Conservation (phyloP, 257 asterid species). For the Marsdenia floribunda region DNA sequence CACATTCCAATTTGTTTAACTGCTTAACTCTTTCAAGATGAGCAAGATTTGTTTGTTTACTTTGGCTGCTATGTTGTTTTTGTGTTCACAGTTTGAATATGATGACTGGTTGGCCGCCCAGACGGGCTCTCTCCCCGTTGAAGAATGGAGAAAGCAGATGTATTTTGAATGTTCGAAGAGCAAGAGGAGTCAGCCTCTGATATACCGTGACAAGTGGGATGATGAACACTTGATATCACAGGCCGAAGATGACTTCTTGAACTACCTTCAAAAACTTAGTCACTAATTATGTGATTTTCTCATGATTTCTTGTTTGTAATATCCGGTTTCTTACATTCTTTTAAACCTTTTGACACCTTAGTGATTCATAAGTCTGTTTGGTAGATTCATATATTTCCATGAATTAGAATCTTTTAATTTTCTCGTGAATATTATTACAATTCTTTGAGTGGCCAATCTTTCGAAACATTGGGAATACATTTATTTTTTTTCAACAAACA, state of each 20-base stretch:
- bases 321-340: background rate
- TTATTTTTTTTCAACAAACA: too few relatives aligned
- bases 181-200: slow-evolving; percentile 47
- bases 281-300: background rate
- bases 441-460: too few relatives aligned
- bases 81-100: slow-evolving; percentile 60
- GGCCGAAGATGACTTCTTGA: slow-evolving; percentile 60
- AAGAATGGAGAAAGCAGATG: slow-evolving; percentile 86
- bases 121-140: slow-evolving; percentile 43
- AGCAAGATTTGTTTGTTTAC: background rate
- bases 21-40: background rate
- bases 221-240: slow-evolving; percentile 52
- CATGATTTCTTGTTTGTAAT: slow-evolving; percentile 2
- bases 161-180: slow-evolving; percentile 47
- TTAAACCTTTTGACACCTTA: background rate
- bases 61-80: background rate
- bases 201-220: slow-evolving; percentile 81
- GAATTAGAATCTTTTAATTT: too few relatives aligned
- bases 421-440: too few relatives aligned
- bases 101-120: slow-evolving; percentile 76
- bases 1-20: background rate
- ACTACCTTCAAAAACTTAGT: slow-evolving; percentile 16
- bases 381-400: too few relatives aligned
- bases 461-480: too few relatives aligned
- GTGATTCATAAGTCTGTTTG: too few relatives aligned